A percentile compares a stretch with the other conserved stretches of the same genome.
Conservation (phyloP, 1,284 basidiomycete genomes). For the Tilletia walkeri region DNA sequence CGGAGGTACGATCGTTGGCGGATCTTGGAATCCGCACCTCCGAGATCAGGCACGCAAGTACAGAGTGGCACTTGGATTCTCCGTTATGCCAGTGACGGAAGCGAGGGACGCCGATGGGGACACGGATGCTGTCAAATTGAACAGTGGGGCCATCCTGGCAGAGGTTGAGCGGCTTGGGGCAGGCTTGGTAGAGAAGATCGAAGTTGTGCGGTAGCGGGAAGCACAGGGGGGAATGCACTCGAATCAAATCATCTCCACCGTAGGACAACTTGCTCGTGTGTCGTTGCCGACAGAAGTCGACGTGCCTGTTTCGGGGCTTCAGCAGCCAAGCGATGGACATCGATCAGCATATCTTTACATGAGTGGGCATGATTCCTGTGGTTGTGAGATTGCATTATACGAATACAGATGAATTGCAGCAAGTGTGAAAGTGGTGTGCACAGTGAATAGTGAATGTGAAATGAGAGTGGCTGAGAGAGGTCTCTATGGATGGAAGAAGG, state of each 20-base stretch:
- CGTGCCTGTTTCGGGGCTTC: too few species aligned
- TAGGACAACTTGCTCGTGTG: too few species aligned
- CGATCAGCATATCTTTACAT: too few species aligned
- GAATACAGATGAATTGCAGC: too few species aligned
- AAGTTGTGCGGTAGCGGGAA: conserved; percentile 20
- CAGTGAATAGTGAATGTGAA: not conserved
- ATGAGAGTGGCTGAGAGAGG: not conserved
- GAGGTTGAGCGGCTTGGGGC: conserved; percentile 78
- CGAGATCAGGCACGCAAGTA: conserved; percentile 62
- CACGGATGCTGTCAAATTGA: conserved; percentile 68
- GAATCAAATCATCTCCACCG: too few species aligned
- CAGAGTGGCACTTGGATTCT: conserved; percentile 77
- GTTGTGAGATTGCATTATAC: too few species aligned
- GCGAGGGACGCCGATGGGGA: conserved; percentile 42
- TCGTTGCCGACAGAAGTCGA: too few species aligned
- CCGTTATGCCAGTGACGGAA: conserved; percentile 58
- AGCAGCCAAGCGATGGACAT: too few species aligned
- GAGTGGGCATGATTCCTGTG: too few species aligned
- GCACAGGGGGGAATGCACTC: too few species aligned
- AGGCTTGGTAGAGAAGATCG: conserved; percentile 63
- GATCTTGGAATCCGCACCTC: conserved; percentile 76
- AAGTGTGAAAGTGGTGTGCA: not conserved
- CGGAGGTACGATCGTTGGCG: conserved; percentile 71
- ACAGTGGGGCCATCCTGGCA: conserved; percentile 68
- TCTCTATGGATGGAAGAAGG: conserved; percentile 16